Conservation (phyloP, 495 filamentous ascomycete genomes). For the Penicillium salamii region DNA sequence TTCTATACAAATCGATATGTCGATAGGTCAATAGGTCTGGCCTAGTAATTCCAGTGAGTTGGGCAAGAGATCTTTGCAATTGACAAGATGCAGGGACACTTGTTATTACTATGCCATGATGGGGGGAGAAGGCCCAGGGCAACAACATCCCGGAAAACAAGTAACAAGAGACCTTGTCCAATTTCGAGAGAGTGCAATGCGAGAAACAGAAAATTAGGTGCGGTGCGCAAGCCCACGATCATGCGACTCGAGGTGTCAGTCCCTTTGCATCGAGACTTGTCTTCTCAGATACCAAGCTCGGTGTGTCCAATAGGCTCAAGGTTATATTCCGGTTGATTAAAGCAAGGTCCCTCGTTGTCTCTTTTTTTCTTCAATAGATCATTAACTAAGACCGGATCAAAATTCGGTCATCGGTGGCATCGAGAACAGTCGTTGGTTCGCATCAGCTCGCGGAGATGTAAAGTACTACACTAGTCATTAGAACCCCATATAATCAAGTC, state of each 20-base stretch:
- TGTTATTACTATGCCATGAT: too few relatives aligned
- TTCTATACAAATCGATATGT: too few relatives aligned
- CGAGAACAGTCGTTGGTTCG: neutral
- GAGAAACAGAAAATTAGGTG: neutral
- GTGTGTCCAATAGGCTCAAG: neutral
- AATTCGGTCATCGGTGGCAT: neutral
- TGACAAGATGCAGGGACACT: too few relatives aligned
- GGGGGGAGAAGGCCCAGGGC: too few relatives aligned
- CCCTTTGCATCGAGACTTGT: neutral
- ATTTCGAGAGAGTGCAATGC: too few relatives aligned
- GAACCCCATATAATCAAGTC: neutral
- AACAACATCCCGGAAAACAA: too few relatives aligned
- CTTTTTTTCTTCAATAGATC: neutral
- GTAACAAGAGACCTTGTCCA: too few relatives aligned
- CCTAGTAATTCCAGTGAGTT: too few relatives aligned
- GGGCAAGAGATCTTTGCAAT: too few relatives aligned
- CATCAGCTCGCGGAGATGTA: conserved; percentile 41
- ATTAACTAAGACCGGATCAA: neutral
- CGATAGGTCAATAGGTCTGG: too few relatives aligned
- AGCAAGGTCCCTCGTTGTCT: neutral
- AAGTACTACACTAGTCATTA: conserved; percentile 24
- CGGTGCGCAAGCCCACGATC: too few relatives aligned
- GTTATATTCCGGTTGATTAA: neutral
- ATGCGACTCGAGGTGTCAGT: neutral
- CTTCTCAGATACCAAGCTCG: neutral